Conservation (phyloP, 2,329 filamentous ascomycete species). For the Cyphellophora europaea region DNA sequence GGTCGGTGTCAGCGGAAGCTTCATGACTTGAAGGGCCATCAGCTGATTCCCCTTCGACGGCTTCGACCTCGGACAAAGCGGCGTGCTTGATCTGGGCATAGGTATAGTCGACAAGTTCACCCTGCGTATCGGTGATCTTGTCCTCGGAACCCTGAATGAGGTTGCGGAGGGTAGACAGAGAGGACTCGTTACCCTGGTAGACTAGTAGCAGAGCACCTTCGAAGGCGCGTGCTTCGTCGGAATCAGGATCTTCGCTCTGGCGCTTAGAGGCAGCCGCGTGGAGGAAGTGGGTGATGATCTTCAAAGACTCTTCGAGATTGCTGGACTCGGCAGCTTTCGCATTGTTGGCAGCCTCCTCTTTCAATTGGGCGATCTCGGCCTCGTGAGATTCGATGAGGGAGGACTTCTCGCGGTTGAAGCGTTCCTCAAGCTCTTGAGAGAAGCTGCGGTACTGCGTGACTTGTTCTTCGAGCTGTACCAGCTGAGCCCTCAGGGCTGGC, state of each 20-base stretch:
- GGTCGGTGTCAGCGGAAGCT: conserved; percentile 39
- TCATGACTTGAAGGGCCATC: conserved; percentile 33
- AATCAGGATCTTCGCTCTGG: conserved; percentile 47
- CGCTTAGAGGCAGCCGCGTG: conserved; percentile 53
- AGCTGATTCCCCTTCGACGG: conserved; percentile 25
- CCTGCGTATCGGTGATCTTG: conserved; percentile 48
- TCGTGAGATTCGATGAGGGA: conserved; percentile 45
- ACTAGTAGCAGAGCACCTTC: conserved; percentile 55
- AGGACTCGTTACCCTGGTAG: conserved; percentile 52
- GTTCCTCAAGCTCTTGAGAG: conserved; percentile 48
- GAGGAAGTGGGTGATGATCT: conserved; percentile 53
- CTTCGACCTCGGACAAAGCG: conserved; percentile 31
- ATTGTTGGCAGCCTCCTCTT: conserved; percentile 41
- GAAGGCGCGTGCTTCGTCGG: conserved; percentile 51
- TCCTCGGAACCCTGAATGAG: conserved; percentile 52
- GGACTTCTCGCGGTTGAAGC: conserved; percentile 46
- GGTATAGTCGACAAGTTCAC: conserved; percentile 42
- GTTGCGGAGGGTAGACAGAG: conserved; percentile 50
- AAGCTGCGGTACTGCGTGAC: conserved; percentile 51
- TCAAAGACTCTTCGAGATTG: conserved; percentile 43
- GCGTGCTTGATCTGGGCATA: conserved; percentile 46
- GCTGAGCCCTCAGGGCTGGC: conserved; percentile 46
- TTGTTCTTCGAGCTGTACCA: conserved; percentile 52
- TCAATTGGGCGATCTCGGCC: conserved; percentile 44
- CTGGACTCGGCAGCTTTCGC: conserved; percentile 37